phyloP scores from a whole-genome alignment of 805 yeast genomes.

The Metschnikowia aberdeeniae region DNA sequence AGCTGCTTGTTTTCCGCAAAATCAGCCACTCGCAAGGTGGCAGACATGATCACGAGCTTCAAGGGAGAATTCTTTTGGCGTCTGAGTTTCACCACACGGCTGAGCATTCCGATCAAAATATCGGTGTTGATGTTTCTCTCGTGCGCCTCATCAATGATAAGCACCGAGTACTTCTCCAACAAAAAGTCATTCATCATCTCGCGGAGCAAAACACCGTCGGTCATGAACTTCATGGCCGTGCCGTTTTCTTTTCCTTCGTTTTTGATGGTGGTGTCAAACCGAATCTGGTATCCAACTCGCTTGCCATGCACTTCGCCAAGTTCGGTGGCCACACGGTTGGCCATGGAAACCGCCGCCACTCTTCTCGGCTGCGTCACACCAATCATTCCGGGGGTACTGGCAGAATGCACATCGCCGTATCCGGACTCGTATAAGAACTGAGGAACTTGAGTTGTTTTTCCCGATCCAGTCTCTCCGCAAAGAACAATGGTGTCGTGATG shows the following conservation, averaged over 20 bases:
- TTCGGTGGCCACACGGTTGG: slow-evolving; percentile 72
- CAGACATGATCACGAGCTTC: slow-evolving; percentile 92
- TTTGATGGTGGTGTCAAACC: slow-evolving; percentile 69
- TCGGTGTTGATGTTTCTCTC: slow-evolving; percentile 96
- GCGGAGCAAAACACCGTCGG: slow-evolving; percentile 88
- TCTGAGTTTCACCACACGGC: slow-evolving; percentile 78
- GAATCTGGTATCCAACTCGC: slow-evolving; percentile 74
- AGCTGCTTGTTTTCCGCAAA: slow-evolving; percentile 76
- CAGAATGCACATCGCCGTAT: slow-evolving; percentile 64
- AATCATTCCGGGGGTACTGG: slow-evolving; percentile 75
- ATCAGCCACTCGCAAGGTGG: slow-evolving; percentile 90
- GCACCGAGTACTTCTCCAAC: slow-evolving; percentile 74
- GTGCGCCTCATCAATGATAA: slow-evolving; percentile 96
- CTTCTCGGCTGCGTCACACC: slow-evolving; percentile 96
- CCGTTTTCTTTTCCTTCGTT: slow-evolving; percentile 41
- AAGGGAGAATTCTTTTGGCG: slow-evolving; percentile 54
- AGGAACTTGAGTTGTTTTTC: slow-evolving; percentile 97
- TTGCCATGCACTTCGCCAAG: slow-evolving; percentile 61
- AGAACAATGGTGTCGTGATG: slow-evolving; percentile 87
- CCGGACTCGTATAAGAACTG: slow-evolving; percentile 94
- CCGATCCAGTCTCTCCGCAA: slow-evolving; percentile 98
- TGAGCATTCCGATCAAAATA: slow-evolving; percentile 89
- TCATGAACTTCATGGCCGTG: slow-evolving; percentile 83
- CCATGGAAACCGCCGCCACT: slow-evolving; percentile 92
- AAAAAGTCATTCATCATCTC: slow-evolving; percentile 90